Evolutionary conservation across 805 yeast species (phyloP).

Genomic region (Metschnikowia proteae): DNA sequence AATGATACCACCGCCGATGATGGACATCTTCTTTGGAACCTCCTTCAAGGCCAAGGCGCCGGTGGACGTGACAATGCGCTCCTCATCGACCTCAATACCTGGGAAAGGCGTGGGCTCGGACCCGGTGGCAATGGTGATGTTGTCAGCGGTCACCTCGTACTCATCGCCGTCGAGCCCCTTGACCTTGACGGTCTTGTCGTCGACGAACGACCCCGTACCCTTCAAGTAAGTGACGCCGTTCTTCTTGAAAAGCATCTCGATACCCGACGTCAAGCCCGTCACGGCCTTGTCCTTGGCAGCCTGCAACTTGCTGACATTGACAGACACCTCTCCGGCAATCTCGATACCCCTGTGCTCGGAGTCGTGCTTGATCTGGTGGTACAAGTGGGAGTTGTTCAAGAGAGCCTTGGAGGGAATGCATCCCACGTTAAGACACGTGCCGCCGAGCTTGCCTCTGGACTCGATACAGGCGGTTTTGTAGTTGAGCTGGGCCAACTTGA

Average conservation of each 20-base stretch:
- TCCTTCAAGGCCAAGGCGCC: slow-evolving; percentile 84
- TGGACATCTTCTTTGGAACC: slow-evolving; percentile 85
- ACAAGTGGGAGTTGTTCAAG: slow-evolving; percentile 89
- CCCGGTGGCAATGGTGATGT: slow-evolving; percentile 95
- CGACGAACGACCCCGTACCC: slow-evolving; percentile 85
- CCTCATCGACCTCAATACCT: slow-evolving; percentile 93
- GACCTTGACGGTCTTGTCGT: slow-evolving; percentile 73
- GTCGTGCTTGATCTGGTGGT: slow-evolving; percentile 84
- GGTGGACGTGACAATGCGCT: slow-evolving; percentile 93
- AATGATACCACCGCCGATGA: slow-evolving; percentile 99
- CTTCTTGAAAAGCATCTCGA: slow-evolving; percentile 92
- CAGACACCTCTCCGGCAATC: slow-evolving; percentile 63
- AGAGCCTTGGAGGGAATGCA: slow-evolving; percentile 98
- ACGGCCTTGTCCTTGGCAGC: slow-evolving; percentile 92
- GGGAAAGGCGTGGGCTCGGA: slow-evolving; percentile 99
- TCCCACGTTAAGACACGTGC: slow-evolving; percentile 98
- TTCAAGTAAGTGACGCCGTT: slow-evolving; percentile 92
- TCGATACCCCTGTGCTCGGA: slow-evolving; percentile 87
- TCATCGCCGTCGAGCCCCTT: slow-evolving; percentile 86
- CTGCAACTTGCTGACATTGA: slow-evolving; percentile 78
- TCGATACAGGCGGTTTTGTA: slow-evolving; percentile 94
- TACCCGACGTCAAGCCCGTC: slow-evolving; percentile 84
- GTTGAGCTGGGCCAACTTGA: slow-evolving; percentile 96
- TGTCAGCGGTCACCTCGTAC: slow-evolving; percentile 70
- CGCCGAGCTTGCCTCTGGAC: slow-evolving; percentile 94